A percentile compares a stretch with the other conserved stretches of the same genome.
Conservation (phyloP, 2,329 filamentous ascomycete species). For the Shiraia sp. region DNA sequence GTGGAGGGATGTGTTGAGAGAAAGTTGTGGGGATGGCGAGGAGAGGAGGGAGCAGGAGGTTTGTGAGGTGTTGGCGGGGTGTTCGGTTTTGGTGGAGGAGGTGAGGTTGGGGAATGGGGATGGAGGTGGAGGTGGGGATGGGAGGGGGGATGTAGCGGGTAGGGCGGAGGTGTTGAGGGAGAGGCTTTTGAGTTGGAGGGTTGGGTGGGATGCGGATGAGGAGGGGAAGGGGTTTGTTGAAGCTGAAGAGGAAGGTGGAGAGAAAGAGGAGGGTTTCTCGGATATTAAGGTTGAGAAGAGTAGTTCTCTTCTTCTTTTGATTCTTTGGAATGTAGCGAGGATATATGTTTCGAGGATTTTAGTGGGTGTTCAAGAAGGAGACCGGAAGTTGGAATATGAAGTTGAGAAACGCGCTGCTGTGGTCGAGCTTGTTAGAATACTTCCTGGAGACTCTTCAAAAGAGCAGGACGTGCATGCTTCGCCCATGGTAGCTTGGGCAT, state of each 20-base stretch:
- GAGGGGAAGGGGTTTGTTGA: not conserved
- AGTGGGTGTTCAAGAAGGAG: not conserved
- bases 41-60: constrained; percentile 27
- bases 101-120: constrained; percentile 8
- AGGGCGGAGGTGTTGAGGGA: not conserved
- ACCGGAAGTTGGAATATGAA: constrained; percentile 9
- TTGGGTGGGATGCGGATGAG: not conserved
- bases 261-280: constrained; percentile 6
- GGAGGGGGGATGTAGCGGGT: not conserved
- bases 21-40: constrained; percentile 13
- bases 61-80: constrained; percentile 35
- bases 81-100: constrained; percentile 25
- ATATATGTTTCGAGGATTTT: constrained; percentile 30
- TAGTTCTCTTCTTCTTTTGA: constrained; percentile 21
- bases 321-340: constrained; percentile 35
- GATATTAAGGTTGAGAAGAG: no score
- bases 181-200: not conserved
- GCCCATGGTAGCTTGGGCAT: constrained; percentile 26
- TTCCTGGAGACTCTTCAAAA: constrained; percentile 20
- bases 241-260: not conserved
- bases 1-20: constrained; percentile 28
- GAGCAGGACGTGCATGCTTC: constrained; percentile 11
- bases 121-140: not conserved
- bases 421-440: constrained; percentile 23
- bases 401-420: constrained; percentile 15